Base-by-base conservation (phyloP, 202 grass and related monocot genomes). In the Panicum virgatum region DNA sequence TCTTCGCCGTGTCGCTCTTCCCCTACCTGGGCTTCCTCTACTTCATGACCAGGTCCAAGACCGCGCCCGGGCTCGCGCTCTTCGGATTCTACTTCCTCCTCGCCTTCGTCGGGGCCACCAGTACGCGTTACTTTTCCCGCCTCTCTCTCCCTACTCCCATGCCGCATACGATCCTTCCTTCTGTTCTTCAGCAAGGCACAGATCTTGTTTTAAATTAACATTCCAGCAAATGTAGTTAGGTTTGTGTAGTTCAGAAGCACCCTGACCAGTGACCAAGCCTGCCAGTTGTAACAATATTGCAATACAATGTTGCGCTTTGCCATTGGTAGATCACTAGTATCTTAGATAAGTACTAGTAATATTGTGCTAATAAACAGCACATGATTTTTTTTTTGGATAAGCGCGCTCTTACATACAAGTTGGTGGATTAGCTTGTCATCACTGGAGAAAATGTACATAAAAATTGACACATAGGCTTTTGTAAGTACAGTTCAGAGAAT, bases 1-100 rank as follows among this genome's bases (percentile, higher is more conserved):
- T 98, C 36, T 98, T 98, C 81, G 96, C 96, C 39, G 85, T 83
- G 18, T 98, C 96, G 26, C 91, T 99, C 1, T 99, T 96, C 59
- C 91, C 96, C 20, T 99, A 96, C 91, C 76, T 99, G 27, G 96
- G 93, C 0, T 99, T 96, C 87, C 80, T 99, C 77, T 99, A 90
- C 88, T 96, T 90, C 93, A 87, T 96, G 69, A 92, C 91, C 70
- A 93, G 64, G 81, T 94, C 96, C 73, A 94, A 90, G 80, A 94
- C 93, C 43, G 89, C 87, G 72, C 93, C 96, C 48, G 70, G 90
- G 1, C 91, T 99, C 78, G 94, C 93, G 44, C 96, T 99, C 69
- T 94, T 99, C 74, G 93, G 96, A 37, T 99, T 96, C 80, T 96
- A 96, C 73, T 99, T 99, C 85, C 87, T 94, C 80, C 93, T 99